Percentiles rank a stretch among this genome's conserved stretches.
Evolutionary conservation across 148 eudicot genomes (phyloP).

Genomic region (Talinum fruticosum): DNA sequence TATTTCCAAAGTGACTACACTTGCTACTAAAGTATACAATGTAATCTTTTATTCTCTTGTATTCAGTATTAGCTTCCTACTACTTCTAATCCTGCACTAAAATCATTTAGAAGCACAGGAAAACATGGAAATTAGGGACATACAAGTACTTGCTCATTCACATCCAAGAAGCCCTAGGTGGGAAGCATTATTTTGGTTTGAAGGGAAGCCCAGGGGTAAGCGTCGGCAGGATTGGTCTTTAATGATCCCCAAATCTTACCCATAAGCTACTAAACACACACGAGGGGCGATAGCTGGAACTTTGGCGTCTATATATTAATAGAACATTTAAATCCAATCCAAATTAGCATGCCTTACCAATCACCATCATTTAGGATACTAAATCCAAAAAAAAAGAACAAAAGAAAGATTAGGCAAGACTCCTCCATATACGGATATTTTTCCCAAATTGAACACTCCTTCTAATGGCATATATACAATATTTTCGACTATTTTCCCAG

Average conservation of each 20-base stretch:
- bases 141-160: not conserved
- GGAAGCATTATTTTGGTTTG: not conserved
- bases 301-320: not conserved
- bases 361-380: not conserved
- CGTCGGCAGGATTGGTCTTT: not conserved
- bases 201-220: not conserved
- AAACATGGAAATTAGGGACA: not conserved
- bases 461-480: not conserved
- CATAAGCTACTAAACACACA: not conserved
- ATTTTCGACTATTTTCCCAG: not conserved
- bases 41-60: not conserved
- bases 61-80: not conserved
- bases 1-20: no score
- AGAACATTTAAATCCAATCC: not conserved
- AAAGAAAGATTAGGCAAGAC: not conserved
- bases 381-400: no score
- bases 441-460: not conserved
- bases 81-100: not conserved
- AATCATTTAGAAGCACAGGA: not conserved
- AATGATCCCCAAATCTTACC: not conserved
- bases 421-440: not conserved
- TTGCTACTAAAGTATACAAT: not conserved
- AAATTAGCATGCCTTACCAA: not conserved
- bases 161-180: not conserved
- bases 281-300: not conserved